Base-by-base conservation (phyloP, 345 rosid species). In the Erucastrum elatum region DNA sequence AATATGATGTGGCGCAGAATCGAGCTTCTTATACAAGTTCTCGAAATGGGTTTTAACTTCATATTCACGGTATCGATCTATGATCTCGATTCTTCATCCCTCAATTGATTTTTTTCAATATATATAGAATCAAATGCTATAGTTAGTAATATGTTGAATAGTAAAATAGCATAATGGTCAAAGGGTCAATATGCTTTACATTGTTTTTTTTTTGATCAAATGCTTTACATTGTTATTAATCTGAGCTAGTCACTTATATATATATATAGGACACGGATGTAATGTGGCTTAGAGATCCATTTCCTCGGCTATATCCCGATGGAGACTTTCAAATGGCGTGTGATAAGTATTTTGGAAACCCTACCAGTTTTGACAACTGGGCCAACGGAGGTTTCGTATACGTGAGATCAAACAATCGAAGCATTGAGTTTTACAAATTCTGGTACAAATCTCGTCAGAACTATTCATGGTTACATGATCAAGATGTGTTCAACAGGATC, bases 241-340 rank as follows among this genome's bases (percentile, higher is more conserved):
- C 59, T 2, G 25, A 41, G 56, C 71, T 41, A 25, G 44, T 67
- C 58, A 51, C 17, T 46, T 46, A 0, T 33, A 34, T 34, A 33
- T 30, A 1, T 33, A 33, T 30, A 1, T 82, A 92, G 95, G 97
- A 92, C 81, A 86, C 89, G 1, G 97, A 92, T 64, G 79, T 90
- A 37, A 66, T 92, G 88, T 92, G 97, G 95, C 83, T 92, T 13
- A 86, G 82, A 68, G 82, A 88, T 80, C 97, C 97, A 26, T 92
- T 92, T 75, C 87, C 85, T 9, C 84, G 83, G 27, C 84, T 92
- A 70, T 78, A 81, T 25, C 68, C 75, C 1, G 77, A 82, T 31
- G 90, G 80, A 13, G 97, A 92, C 80, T 92, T 92, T 64, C 97
- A 92, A 77, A 92, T 92, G 55, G 93, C 97, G 0, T 92, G 97